Evolutionary conservation across 192 early-diverging fungal genomes (phyloP).

Genomic region (Backusella circina): DNA sequence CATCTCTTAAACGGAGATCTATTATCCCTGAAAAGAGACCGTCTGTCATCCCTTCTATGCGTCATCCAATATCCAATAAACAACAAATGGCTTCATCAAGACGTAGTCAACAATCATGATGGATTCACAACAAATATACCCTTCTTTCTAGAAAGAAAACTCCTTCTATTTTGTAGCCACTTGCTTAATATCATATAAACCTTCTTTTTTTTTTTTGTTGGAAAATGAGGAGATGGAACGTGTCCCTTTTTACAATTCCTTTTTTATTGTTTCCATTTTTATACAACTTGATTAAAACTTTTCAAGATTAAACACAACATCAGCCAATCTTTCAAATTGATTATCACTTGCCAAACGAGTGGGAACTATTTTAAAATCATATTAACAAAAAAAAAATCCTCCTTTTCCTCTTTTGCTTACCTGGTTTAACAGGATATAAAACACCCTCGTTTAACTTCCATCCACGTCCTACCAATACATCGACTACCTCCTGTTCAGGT

Average conservation of each 20-base stretch:
- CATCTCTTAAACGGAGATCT: not conserved
- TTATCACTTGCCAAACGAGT: not conserved
- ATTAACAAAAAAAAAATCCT: not conserved
- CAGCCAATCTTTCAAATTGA: not conserved
- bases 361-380: not conserved
- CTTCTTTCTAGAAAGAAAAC: too few relatives aligned
- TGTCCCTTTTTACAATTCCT: not conserved
- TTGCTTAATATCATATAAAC: not conserved
- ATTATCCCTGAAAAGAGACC: not conserved
- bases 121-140: not conserved
- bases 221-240: not conserved
- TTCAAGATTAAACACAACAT: slow-evolving; percentile 6
- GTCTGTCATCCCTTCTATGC: not conserved
- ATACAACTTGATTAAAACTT: not conserved
- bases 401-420: not conserved
- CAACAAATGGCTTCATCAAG: not conserved
- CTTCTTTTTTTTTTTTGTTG: not conserved
- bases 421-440: not conserved
- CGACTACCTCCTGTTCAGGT: not conserved
- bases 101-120: not conserved
- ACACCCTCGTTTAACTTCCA: not conserved
- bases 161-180: not conserved
- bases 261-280: not conserved
- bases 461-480: not conserved
- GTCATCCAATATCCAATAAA: not conserved